A percentile compares a stretch with the other conserved stretches of the same genome.
These are phyloP conservation scores for Pseudocercospora fijiensis DNA, from an alignment of 2,329 filamentous ascomycete genomes.

Conservation along the genomic window DNA sequence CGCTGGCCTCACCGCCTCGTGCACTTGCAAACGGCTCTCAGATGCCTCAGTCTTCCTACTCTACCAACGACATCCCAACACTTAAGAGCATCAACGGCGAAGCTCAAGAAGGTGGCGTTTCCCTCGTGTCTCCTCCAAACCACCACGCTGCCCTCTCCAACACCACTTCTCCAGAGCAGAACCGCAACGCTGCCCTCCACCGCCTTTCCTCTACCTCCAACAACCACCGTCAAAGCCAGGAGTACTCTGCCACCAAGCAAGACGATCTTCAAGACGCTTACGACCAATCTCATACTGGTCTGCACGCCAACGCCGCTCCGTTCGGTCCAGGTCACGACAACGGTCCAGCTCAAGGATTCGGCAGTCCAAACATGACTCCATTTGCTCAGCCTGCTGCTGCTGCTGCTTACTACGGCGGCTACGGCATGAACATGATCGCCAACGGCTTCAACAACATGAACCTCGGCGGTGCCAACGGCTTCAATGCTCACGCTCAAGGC, in stretches of 20 bases:
- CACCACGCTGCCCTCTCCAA: constrained; percentile 27
- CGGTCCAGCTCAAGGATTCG: constrained; percentile 39
- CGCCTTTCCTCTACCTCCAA: constrained; percentile 60
- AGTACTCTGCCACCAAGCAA: constrained; percentile 56
- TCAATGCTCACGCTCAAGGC: constrained; percentile 41
- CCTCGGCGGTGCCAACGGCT: constrained; percentile 43
- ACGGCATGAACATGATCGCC: constrained; percentile 62
- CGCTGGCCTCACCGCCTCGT: constrained; percentile 60
- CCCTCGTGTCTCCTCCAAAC: constrained; percentile 30
- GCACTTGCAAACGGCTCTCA: constrained; percentile 59
- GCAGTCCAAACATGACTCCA: constrained; percentile 32
- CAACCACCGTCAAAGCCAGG: constrained; percentile 66
- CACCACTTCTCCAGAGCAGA: constrained; percentile 43
- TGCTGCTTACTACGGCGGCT: constrained; percentile 50
- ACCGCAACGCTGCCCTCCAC: constrained; percentile 71
- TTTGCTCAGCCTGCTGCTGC: constrained; percentile 38
- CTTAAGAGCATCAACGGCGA: constrained; percentile 64
- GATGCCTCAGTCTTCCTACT: constrained; percentile 84
- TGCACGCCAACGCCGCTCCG: constrained; percentile 76
- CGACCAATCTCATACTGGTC: constrained; percentile 65
- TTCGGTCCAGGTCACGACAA: constrained; percentile 62
- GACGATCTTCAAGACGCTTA: constrained; percentile 53
- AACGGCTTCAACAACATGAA: constrained; percentile 68
- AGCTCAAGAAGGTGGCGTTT: constrained; percentile 51
- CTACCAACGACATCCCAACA: constrained; percentile 83